Percentiles rank a stretch among this genome's conserved stretches.
These are phyloP conservation scores for Cicer arietinum DNA, from an alignment of 306 rosid genomes.

Conservation along the genomic window DNA sequence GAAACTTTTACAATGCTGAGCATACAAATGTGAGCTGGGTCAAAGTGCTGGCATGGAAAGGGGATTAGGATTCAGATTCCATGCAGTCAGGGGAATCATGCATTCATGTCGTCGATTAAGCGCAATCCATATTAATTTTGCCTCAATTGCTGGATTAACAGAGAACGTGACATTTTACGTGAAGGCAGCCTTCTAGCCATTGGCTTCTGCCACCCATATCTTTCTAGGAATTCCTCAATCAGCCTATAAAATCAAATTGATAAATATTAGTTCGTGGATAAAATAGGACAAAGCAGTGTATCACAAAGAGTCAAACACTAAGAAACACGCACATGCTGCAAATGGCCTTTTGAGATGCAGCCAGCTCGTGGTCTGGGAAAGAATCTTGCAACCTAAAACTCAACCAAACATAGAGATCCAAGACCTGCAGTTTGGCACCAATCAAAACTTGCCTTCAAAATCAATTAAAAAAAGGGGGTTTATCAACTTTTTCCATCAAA, in stretches of 20 bases:
- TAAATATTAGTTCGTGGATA: slow-evolving; percentile 8
- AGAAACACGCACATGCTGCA: slow-evolving; percentile 76
- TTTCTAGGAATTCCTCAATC: slow-evolving; percentile 87
- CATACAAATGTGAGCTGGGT: slow-evolving; percentile 2
- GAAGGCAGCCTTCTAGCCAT: slow-evolving; percentile 47
- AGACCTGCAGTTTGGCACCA: slow-evolving; percentile 67
- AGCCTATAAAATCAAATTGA: slow-evolving; percentile 57
- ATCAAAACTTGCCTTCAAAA: slow-evolving; percentile 30
- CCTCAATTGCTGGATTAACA: slow-evolving; percentile 42
- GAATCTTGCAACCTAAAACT: slow-evolving; percentile 87
- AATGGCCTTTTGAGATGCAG: slow-evolving; percentile 77
- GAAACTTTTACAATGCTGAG: not conserved
- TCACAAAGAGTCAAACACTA: not conserved
- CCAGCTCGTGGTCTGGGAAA: slow-evolving; percentile 84
- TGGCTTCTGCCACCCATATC: slow-evolving; percentile 78
- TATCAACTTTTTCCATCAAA: slow-evolving; percentile 38
- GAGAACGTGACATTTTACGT: slow-evolving; percentile 42
- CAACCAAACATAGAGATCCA: slow-evolving; percentile 97
- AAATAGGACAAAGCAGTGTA: not conserved
- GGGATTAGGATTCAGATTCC: not conserved
- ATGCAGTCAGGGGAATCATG: no score
- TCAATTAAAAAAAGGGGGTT: slow-evolving; percentile 13
- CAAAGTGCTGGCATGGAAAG: slow-evolving; percentile 2
- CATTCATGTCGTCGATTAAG: no score
- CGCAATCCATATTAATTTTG: slow-evolving; percentile 38